phyloP scores from a whole-genome alignment of 2,329 filamentous ascomycete species.

The Aspergillus sp. region DNA sequence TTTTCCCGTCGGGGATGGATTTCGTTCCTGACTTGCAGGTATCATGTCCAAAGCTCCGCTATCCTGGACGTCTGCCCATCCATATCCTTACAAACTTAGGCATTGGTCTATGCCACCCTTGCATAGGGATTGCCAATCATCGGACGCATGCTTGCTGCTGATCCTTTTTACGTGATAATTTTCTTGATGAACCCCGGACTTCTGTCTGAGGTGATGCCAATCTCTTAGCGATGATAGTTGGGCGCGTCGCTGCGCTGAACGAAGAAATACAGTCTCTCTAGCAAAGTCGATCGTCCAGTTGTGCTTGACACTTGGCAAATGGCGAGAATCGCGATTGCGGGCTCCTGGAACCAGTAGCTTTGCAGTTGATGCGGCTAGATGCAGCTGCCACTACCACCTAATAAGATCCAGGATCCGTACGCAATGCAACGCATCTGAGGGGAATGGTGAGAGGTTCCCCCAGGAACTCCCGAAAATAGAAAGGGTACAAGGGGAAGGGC shows the following conservation, averaged over 20 bases:
- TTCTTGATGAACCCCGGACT: constrained; percentile 6
- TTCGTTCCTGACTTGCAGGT: constrained; percentile 16
- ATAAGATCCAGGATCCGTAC: constrained; percentile 23
- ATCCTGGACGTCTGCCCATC: constrained; percentile 6
- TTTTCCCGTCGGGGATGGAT: not conserved
- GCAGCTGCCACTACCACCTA: constrained; percentile 24
- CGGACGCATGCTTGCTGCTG: constrained; percentile 13
- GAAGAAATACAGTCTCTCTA: not conserved
- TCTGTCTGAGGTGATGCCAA: constrained; percentile 1
- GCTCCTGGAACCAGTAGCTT: constrained; percentile 19
- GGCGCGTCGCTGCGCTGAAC: not conserved
- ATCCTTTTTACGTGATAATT: constrained; percentile 12
- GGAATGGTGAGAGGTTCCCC: constrained; percentile 2
- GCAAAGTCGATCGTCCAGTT: not conserved
- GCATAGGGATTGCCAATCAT: constrained; percentile 18
- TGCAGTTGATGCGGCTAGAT: constrained; percentile 25
- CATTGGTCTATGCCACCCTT: constrained; percentile 21
- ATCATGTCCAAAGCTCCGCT: constrained; percentile 6
- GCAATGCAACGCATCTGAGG: constrained; percentile 19
- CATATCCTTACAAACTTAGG: constrained; percentile 15
- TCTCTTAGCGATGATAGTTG: constrained; percentile 6
- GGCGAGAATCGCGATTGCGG: constrained; percentile 13
- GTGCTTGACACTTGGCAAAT: not conserved
- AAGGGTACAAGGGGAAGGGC: constrained; percentile 1
- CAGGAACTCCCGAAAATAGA: not conserved